Evolutionary conservation across 2,329 filamentous ascomycete species (phyloP).

Genomic region (Aspergillus cejpii): DNA sequence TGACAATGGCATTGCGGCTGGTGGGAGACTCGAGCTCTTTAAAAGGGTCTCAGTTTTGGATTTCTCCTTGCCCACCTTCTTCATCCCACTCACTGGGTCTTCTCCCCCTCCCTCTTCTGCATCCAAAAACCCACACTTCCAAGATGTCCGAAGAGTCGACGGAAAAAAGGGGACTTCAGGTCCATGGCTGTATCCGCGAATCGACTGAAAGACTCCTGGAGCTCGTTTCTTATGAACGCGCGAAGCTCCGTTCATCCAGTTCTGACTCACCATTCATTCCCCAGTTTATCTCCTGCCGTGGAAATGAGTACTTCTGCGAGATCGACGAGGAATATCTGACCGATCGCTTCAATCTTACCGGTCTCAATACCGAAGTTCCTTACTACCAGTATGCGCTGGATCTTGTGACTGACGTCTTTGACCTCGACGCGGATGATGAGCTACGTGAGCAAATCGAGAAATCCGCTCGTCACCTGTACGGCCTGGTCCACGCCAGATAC

Average conservation of each 20-base stretch:
- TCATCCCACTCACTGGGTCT: background rate
- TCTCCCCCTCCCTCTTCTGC: background rate
- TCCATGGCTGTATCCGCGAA: background rate
- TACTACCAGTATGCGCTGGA: conserved; percentile 99
- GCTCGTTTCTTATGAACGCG: background rate
- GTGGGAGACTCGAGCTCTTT: background rate
- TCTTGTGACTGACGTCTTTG: conserved; percentile 95
- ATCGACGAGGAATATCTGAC: conserved; percentile 99
- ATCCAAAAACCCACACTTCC: background rate
- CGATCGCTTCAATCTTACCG: conserved; percentile 95
- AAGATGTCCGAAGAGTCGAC: background rate
- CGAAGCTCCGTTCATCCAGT: background rate
- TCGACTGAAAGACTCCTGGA: background rate
- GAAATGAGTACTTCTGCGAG: conserved; percentile 99
- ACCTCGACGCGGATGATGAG: conserved; percentile 96
- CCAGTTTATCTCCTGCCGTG: conserved; percentile 94
- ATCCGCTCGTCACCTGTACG: conserved; percentile 89
- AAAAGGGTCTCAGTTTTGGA: background rate
- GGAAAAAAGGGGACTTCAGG: background rate
- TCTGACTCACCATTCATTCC: background rate
- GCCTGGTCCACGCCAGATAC: conserved; percentile 90
- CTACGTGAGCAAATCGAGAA: conserved; percentile 98
- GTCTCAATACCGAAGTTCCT: conserved; percentile 92
- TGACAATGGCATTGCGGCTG: conserved; percentile 10
- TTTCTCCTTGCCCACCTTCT: background rate